Evolutionary conservation across 192 early-diverging fungal genomes (phyloP).

Genomic region (Podila epigama): DNA sequence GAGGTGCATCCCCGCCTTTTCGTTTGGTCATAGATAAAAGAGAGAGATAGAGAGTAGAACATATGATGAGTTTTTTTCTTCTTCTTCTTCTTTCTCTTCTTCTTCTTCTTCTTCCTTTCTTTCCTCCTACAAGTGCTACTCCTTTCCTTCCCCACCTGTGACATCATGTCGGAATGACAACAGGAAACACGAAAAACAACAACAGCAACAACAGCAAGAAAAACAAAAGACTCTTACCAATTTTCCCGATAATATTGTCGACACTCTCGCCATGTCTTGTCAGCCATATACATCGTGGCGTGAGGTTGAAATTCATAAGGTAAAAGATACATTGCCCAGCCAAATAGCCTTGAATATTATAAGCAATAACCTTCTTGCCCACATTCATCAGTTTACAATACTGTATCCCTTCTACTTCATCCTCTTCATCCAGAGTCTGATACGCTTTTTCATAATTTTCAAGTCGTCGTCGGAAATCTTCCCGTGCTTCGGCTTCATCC

Average conservation of each 20-base stretch:
- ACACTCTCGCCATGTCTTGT: conserved; percentile 93
- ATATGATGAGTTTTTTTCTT: too few species aligned
- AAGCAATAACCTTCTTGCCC: conserved; percentile 93
- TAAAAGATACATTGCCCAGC: conserved; percentile 96
- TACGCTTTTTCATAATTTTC: conserved; percentile 95
- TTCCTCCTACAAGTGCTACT: neutral
- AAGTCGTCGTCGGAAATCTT: conserved; percentile 87
- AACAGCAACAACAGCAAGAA: too few species aligned
- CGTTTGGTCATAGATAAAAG: too few species aligned
- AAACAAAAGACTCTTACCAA: too few species aligned
- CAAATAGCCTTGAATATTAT: conserved; percentile 94
- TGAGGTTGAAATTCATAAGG: conserved; percentile 95
- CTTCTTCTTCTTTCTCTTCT: too few species aligned
- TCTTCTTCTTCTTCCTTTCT: too few species aligned
- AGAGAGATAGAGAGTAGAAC: too few species aligned
- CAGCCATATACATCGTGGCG: conserved; percentile 76
- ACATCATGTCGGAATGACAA: too few species aligned
- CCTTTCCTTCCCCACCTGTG: too few species aligned
- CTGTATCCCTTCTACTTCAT: conserved; percentile 81
- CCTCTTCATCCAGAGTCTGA: conserved; percentile 80
- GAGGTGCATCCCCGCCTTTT: conserved; percentile 72
- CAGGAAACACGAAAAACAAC: too few species aligned
- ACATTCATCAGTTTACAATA: conserved; percentile 98
- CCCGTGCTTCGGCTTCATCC: conserved; percentile 79
- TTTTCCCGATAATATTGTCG: conserved; percentile 84